Evolutionary conservation across 306 rosid genomes (phyloP).

Genomic region (Sicyos baderoa): DNA sequence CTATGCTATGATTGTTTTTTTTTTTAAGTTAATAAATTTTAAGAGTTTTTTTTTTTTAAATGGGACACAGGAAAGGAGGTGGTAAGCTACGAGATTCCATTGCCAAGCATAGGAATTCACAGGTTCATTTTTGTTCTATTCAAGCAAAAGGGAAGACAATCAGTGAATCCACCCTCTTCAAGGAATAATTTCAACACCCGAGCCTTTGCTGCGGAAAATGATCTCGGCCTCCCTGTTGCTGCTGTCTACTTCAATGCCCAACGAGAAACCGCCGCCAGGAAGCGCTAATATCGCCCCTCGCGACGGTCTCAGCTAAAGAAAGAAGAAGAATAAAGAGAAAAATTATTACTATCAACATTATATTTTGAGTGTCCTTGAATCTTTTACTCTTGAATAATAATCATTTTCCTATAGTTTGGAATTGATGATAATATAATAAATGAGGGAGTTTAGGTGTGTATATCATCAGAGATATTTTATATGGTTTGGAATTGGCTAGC

Average conservation of each 20-base stretch:
- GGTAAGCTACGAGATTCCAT: conserved; percentile 12
- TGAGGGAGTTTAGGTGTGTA: neutral
- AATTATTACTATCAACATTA: neutral
- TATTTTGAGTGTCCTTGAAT: neutral
- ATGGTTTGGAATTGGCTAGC: neutral
- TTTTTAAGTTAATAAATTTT: too few relatives aligned
- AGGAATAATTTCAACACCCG: conserved; percentile 12
- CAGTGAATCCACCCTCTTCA: conserved; percentile 19
- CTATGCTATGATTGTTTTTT: too few relatives aligned
- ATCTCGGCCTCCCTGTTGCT: conserved; percentile 19
- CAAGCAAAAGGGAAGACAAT: conserved; percentile 15
- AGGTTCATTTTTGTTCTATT: conserved; percentile 20
- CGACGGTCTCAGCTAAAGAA: neutral
- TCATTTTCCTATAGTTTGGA: neutral
- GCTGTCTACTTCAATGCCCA: conserved; percentile 22
- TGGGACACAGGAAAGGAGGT: conserved; percentile 11
- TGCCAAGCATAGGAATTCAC: conserved; percentile 18
- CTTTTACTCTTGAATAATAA: neutral
- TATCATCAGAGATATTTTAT: neutral
- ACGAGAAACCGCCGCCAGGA: conserved; percentile 19
- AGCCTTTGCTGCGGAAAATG: conserved; percentile 13
- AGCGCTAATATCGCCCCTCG: neutral
- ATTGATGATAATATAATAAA: too few relatives aligned
- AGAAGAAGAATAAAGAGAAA: too few relatives aligned
- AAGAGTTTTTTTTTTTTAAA: too few relatives aligned